Evolutionary conservation across 192 early-diverging fungal genomes (phyloP).

Genomic region (Backusella macrospora): DNA sequence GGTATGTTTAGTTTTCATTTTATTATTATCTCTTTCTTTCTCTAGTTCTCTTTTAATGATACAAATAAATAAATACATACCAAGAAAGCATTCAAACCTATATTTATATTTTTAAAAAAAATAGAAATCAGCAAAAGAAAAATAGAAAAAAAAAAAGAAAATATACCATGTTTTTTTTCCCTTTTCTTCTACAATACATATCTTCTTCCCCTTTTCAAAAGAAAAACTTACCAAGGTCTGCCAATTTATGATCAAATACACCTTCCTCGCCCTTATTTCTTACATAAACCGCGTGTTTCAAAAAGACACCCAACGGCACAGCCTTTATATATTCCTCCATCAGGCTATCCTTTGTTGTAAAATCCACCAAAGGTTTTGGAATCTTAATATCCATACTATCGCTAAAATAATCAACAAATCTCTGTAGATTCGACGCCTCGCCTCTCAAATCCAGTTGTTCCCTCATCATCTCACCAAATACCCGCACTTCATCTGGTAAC

Average conservation of each 20-base stretch:
- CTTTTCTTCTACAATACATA: too few relatives aligned
- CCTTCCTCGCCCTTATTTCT: constrained; percentile 42
- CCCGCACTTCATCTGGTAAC: constrained; percentile 84
- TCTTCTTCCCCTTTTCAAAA: too few relatives aligned
- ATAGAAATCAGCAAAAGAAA: too few relatives aligned
- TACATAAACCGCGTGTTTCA: constrained; percentile 50
- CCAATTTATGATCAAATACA: constrained; percentile 75
- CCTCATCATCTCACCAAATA: constrained; percentile 92
- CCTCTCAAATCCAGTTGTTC: constrained; percentile 83
- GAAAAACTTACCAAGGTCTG: constrained; percentile 64
- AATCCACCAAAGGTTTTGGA: constrained; percentile 62
- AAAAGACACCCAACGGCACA: constrained; percentile 74
- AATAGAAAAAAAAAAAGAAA: too few relatives aligned
- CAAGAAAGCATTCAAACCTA: constrained; percentile 72
- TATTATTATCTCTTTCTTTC: not conserved
- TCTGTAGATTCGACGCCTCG: constrained; percentile 75
- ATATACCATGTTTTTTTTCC: too few relatives aligned
- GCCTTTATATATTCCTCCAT: constrained; percentile 86
- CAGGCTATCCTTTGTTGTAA: constrained; percentile 64
- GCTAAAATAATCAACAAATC: constrained; percentile 63
- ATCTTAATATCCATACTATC: constrained; percentile 61
- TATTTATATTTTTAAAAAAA: not conserved
- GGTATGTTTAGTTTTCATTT: not conserved
- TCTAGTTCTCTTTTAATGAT: not conserved
- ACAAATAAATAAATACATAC: constrained; percentile 32